Evolutionary conservation across 2,329 filamentous ascomycete species (phyloP).

Genomic region (Ascochyta viciae-villosae): DNA sequence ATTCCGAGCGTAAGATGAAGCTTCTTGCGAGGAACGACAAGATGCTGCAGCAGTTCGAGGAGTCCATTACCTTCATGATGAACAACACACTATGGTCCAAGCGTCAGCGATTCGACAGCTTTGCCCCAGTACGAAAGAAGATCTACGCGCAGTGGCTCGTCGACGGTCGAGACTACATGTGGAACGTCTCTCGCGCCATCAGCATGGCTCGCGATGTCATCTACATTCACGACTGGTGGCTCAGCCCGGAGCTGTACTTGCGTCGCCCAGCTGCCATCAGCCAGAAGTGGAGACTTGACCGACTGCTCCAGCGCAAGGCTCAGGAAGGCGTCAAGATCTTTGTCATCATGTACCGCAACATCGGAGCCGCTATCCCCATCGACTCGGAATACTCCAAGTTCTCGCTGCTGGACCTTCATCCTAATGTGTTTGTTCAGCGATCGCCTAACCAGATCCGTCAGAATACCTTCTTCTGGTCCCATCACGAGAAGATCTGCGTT

Average conservation of each 20-base stretch:
- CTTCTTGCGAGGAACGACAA: conserved; percentile 90
- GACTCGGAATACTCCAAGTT: conserved; percentile 99
- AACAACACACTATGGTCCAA: conserved; percentile 82
- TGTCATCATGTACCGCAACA: conserved; percentile 96
- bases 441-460: conserved; percentile 98
- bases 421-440: conserved; percentile 93
- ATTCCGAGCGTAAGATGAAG: conserved; percentile 90
- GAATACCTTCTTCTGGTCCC: conserved; percentile 99
- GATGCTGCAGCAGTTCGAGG: conserved; percentile 88
- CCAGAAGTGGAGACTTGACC: conserved; percentile 95
- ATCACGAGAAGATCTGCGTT: conserved; percentile 97
- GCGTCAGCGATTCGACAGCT: conserved; percentile 88
- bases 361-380: conserved; percentile 95
- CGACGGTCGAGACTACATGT: conserved; percentile 98
- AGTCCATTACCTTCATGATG: conserved; percentile 88
- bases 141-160: conserved; percentile 97
- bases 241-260: conserved; percentile 96
- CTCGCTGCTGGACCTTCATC: conserved; percentile 91
- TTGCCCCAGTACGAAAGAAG: conserved; percentile 84
- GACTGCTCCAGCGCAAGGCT: conserved; percentile 91
- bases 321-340: conserved; percentile 96
- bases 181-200: conserved; percentile 96
- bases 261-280: conserved; percentile 92
- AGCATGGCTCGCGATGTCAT: conserved; percentile 97
- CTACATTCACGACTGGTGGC: conserved; percentile 99